phyloP scores from a whole-genome alignment of 2,329 filamentous ascomycete genomes.

The Cryphonectria japonica region DNA sequence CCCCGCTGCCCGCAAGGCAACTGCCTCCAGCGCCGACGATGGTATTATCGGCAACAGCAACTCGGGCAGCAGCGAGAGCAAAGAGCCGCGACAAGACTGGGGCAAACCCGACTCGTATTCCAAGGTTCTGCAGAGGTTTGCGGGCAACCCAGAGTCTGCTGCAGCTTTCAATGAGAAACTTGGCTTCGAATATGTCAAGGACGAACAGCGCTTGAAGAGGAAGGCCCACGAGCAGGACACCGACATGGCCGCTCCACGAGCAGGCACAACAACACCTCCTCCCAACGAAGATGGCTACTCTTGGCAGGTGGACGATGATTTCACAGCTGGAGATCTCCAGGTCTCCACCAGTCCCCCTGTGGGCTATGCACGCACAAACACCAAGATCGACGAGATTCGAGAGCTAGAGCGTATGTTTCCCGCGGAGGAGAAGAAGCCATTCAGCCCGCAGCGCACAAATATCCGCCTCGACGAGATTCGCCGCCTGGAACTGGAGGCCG shows the following conservation, averaged over 20 bases:
- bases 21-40: conserved; percentile 7
- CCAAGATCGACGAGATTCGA: conserved; percentile 42
- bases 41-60: neutral
- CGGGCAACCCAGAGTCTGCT: conserved; percentile 11
- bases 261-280: conserved; percentile 32
- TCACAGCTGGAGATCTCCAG: conserved; percentile 60
- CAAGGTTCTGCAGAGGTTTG: conserved; percentile 9
- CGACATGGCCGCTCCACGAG: conserved; percentile 18
- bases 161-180: conserved; percentile 15
- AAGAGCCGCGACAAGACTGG: conserved; percentile 32
- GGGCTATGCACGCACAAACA: conserved; percentile 42
- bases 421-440: conserved; percentile 2
- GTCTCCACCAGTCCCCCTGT: conserved; percentile 61
- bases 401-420: conserved; percentile 36
- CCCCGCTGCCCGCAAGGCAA: conserved; percentile 41
- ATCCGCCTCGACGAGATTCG: conserved; percentile 31
- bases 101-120: conserved; percentile 21
- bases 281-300: conserved; percentile 52
- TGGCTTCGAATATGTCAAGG: conserved; percentile 12
- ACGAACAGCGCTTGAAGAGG: conserved; percentile 12
- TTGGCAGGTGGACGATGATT: conserved; percentile 62
- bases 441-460: conserved; percentile 26
- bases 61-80: conserved; percentile 39
- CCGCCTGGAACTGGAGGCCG: conserved; percentile 25
- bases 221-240: conserved; percentile 3